Percentiles rank a stretch among this genome's conserved stretches.
These are phyloP conservation scores for Petrea volubilis DNA, from an alignment of 257 asterid species.

Conservation along the genomic window DNA sequence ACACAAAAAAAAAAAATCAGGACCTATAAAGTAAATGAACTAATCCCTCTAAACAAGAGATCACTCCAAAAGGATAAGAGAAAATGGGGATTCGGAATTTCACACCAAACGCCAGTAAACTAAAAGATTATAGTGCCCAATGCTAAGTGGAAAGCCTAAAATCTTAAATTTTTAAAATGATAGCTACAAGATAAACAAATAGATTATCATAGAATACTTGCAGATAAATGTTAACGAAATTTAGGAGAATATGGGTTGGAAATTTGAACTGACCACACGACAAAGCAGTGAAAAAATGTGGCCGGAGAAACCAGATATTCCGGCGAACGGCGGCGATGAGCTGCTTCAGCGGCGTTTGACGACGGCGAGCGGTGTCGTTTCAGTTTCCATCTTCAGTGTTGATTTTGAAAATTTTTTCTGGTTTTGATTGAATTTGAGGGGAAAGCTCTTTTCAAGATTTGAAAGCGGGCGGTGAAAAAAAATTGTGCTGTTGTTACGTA, in stretches of 20 bases:
- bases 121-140: constrained; percentile 10
- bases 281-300: constrained; percentile 19
- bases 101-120: constrained; percentile 3
- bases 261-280: constrained; percentile 18
- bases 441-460: constrained; percentile 24
- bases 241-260: neutral
- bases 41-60: neutral
- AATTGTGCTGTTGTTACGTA: constrained; percentile 33
- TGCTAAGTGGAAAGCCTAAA: neutral
- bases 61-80: neutral
- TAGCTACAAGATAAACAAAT: neutral
- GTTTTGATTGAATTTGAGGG: constrained; percentile 26
- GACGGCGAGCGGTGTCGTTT: constrained; percentile 20
- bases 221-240: constrained; percentile 13
- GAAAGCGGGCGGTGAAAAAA: constrained; percentile 25
- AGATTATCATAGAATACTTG: neutral
- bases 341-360: constrained; percentile 32
- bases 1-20: neutral
- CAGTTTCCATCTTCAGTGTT: neutral
- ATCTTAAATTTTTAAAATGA: constrained; percentile 12
- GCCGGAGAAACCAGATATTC: constrained; percentile 20
- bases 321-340: constrained; percentile 28
- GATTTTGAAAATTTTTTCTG: constrained; percentile 22
- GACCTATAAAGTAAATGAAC: neutral
- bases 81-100: constrained; percentile 1